phyloP scores from a whole-genome alignment of 345 rosid species.

The Cochlearia excelsa region DNA sequence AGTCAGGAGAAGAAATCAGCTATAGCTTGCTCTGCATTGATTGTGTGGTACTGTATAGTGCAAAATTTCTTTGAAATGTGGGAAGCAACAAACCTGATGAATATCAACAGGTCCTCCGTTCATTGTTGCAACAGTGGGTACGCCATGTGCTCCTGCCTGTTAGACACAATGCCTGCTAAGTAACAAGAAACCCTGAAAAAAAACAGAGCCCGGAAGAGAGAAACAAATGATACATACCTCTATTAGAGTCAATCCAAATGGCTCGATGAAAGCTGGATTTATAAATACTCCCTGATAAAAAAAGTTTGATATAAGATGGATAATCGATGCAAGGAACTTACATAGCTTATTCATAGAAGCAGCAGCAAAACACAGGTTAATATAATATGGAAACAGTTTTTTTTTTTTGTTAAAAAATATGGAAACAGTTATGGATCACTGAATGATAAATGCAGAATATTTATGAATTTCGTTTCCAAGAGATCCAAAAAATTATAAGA shows the following conservation, averaged over 20 bases:
- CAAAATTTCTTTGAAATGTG: not conserved
- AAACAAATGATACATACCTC: constrained; percentile 53
- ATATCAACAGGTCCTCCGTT: constrained; percentile 96
- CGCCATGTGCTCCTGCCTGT: constrained; percentile 87
- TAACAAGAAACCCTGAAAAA: constrained; percentile 3
- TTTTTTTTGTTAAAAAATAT: too few species aligned
- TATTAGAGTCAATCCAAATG: constrained; percentile 82
- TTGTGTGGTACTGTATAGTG: not conserved
- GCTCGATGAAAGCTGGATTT: constrained; percentile 90
- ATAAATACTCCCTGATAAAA: constrained; percentile 81
- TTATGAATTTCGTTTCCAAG: not conserved
- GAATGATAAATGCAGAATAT: not conserved
- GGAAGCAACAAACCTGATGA: constrained; percentile 45
- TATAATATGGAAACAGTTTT: too few species aligned
- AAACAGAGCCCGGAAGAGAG: constrained; percentile 9
- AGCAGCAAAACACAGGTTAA: constrained; percentile 1
- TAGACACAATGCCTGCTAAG: constrained; percentile 9
- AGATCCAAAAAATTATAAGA: not conserved
- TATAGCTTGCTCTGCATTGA: not conserved
- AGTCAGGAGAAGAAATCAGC: constrained; percentile 9
- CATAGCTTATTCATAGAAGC: not conserved
- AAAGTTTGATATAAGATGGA: constrained; percentile 3
- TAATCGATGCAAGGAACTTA: constrained; percentile 8
- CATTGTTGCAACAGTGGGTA: constrained; percentile 84
- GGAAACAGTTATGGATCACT: constrained; percentile 7